Evolutionary conservation across 805 yeast genomes (phyloP).

Genomic region (Metschnikowia cerradonensis): DNA sequence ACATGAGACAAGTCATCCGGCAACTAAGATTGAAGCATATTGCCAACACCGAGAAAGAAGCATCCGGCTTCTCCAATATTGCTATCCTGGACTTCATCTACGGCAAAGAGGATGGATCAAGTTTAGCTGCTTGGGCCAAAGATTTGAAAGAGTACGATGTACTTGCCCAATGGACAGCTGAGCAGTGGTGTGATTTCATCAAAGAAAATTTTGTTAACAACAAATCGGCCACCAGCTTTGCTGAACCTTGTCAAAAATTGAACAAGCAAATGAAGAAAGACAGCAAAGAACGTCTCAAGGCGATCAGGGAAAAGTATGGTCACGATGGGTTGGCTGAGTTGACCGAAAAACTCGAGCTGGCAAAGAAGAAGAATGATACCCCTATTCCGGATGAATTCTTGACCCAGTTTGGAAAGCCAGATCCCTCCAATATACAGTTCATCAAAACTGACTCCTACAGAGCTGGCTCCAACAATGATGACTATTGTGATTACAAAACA

Average conservation of each 20-base stretch:
- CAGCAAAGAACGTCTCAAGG: slow-evolving; percentile 44
- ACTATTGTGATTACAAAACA: slow-evolving; percentile 26
- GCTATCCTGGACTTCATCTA: slow-evolving; percentile 80
- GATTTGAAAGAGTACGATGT: slow-evolving; percentile 56
- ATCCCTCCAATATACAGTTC: slow-evolving; percentile 69
- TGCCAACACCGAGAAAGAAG: slow-evolving; percentile 57
- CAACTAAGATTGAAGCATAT: slow-evolving; percentile 61
- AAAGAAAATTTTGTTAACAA: slow-evolving; percentile 53
- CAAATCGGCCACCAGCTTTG: slow-evolving; percentile 61
- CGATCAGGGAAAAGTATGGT: slow-evolving; percentile 53
- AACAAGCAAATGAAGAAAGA: slow-evolving; percentile 51
- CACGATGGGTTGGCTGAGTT: slow-evolving; percentile 54
- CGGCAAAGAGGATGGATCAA: slow-evolving; percentile 60
- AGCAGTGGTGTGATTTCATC: slow-evolving; percentile 63
- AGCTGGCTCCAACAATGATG: slow-evolving; percentile 45
- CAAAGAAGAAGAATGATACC: slow-evolving; percentile 64
- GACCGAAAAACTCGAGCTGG: slow-evolving; percentile 50
- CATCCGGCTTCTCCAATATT: slow-evolving; percentile 56
- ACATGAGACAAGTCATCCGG: slow-evolving; percentile 65
- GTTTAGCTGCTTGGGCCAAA: slow-evolving; percentile 52
- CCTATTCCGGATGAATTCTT: slow-evolving; percentile 72
- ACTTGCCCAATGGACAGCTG: slow-evolving; percentile 55
- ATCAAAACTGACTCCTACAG: slow-evolving; percentile 64
- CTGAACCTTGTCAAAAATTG: slow-evolving; percentile 63
- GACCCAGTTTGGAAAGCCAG: slow-evolving; percentile 61